phyloP scores from a whole-genome alignment of 169 alveolate genomes.

The Plasmodium fragile region DNA sequence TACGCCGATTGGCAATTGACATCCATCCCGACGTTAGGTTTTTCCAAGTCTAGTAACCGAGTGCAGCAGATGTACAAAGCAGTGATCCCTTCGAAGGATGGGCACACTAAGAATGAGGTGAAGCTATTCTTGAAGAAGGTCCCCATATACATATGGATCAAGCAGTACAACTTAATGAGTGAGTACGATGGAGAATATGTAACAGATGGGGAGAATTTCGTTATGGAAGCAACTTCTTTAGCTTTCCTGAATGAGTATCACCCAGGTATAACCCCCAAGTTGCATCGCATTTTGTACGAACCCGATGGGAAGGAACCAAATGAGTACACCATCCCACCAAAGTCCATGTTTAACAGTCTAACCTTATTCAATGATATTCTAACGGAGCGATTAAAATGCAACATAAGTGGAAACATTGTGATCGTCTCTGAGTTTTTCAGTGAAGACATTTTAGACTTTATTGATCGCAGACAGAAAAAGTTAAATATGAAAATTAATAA shows the following conservation, averaged over 20 bases:
- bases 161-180: slow-evolving; percentile 82
- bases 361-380: slow-evolving; percentile 60
- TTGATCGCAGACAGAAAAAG: slow-evolving; percentile 76
- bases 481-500: slow-evolving; percentile 75
- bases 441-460: slow-evolving; percentile 81
- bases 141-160: slow-evolving; percentile 84
- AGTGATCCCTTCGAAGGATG: slow-evolving; percentile 29
- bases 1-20: slow-evolving; percentile 79
- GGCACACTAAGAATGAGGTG: slow-evolving; percentile 24
- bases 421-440: slow-evolving; percentile 81
- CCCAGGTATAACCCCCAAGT: slow-evolving; percentile 81
- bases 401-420: slow-evolving; percentile 79
- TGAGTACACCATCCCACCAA: slow-evolving; percentile 3
- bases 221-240: slow-evolving; percentile 86
- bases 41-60: slow-evolving; percentile 82
- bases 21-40: slow-evolving; percentile 82
- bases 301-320: slow-evolving; percentile 23
- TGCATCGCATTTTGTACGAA: slow-evolving; percentile 81
- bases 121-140: slow-evolving; percentile 81
- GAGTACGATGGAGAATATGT: slow-evolving; percentile 84
- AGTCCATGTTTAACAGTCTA: slow-evolving; percentile 28
- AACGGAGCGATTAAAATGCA: slow-evolving; percentile 39
- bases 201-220: slow-evolving; percentile 89
- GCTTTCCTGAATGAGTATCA: slow-evolving; percentile 79
- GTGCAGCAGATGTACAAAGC: slow-evolving; percentile 82